Percentiles rank a stretch among this genome's conserved stretches.
Conservation (phyloP, 345 rosid genomes). For the Eucalyptus victrix region DNA sequence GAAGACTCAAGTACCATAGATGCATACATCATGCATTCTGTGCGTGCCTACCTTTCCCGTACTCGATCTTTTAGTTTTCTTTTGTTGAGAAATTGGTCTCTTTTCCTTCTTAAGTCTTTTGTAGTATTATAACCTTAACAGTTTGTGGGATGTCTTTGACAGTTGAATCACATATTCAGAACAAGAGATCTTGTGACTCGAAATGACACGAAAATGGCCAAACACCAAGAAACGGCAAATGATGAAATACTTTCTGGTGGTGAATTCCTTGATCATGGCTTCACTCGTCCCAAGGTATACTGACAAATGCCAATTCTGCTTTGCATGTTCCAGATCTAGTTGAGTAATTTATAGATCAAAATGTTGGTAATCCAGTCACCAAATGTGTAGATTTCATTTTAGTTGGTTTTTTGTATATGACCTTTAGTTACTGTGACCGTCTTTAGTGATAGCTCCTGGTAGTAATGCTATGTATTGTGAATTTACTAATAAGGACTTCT, state of each 20-base stretch:
- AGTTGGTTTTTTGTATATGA: background rate
- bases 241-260: conserved; percentile 34
- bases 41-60: conserved; percentile 15
- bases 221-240: conserved; percentile 27
- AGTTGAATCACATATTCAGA: conserved; percentile 84
- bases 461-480: background rate
- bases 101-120: background rate
- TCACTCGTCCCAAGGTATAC: conserved; percentile 92
- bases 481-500: background rate
- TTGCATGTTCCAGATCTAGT: background rate
- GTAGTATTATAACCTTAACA: background rate
- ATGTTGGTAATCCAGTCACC: background rate
- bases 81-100: background rate
- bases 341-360: background rate
- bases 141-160: conserved; percentile 20
- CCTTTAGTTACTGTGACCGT: background rate
- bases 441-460: background rate
- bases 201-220: conserved; percentile 63
- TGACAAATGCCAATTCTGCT: background rate
- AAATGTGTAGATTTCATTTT: background rate
- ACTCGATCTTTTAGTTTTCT: background rate
- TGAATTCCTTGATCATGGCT: conserved; percentile 77
- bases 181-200: conserved; percentile 64
- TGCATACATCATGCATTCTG: conserved; percentile 84
- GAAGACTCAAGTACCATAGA: conserved; percentile 80